Evolutionary conservation across 352 stramenopile genomes (phyloP).

Genomic region (Phytophthora podocarpi): DNA sequence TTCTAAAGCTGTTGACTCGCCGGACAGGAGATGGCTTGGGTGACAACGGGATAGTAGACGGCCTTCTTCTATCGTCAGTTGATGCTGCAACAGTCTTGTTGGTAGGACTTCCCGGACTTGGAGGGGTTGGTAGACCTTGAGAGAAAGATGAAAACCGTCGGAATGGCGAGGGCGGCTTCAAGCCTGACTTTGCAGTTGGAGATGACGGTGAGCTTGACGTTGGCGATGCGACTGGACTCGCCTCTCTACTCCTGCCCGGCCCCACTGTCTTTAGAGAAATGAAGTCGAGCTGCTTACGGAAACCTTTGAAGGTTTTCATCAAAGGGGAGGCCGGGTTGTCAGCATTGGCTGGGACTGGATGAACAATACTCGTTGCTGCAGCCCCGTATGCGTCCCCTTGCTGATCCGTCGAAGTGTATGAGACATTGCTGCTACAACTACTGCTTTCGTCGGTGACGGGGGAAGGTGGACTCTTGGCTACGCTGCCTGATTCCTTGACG

Average conservation of each 20-base stretch:
- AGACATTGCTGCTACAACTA: slow-evolving; percentile 37
- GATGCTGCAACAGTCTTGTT: slow-evolving; percentile 2
- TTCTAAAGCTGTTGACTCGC: slow-evolving; percentile 20
- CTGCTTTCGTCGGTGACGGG: slow-evolving; percentile 54
- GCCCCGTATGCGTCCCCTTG: slow-evolving; percentile 8
- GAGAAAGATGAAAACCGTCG: slow-evolving; percentile 32
- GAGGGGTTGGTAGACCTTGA: slow-evolving; percentile 7
- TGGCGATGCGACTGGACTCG: slow-evolving; percentile 16
- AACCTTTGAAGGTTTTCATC: slow-evolving; percentile 66
- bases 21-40: slow-evolving; percentile 23
- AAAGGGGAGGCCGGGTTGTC: slow-evolving; percentile 28
- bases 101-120: slow-evolving; percentile 13
- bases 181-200: slow-evolving; percentile 19
- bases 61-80: slow-evolving; percentile 1
- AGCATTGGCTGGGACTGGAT: slow-evolving; percentile 1
- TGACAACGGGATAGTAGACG: slow-evolving; percentile 12
- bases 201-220: slow-evolving; percentile 21
- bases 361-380: slow-evolving; percentile 8
- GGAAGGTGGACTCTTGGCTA: slow-evolving; percentile 50
- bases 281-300: slow-evolving; percentile 54
- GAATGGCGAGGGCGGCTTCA: slow-evolving; percentile 32
- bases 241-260: slow-evolving; percentile 15
- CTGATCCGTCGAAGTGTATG: slow-evolving; percentile 8
- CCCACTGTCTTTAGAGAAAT: slow-evolving; percentile 36
- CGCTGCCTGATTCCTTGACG: slow-evolving; percentile 44